Base-by-base conservation (phyloP, 2,329 filamentous ascomycete genomes). In the Myriosclerotinia scirpicola region DNA sequence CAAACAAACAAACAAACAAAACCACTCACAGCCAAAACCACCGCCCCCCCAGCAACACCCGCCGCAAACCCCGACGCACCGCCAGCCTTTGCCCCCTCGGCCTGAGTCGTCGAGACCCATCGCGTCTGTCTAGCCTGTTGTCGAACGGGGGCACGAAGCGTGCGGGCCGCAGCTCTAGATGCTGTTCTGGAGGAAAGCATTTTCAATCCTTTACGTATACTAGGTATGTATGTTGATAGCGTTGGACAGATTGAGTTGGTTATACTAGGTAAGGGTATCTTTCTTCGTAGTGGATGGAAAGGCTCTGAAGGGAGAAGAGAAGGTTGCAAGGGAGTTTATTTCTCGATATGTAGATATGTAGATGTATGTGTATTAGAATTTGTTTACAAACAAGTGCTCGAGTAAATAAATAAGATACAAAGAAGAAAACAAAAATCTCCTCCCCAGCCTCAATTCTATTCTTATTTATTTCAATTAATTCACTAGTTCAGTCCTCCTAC, bases 1-100 rank as follows among this genome's bases (percentile, higher is more conserved):
- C 11, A 42, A 42, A 14, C 40, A 42, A 8, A 14, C 11, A 15
- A 14, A 42, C 8, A 8, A 1, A 14, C 12, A 3, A 20, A 20
- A 46, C 30, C 50, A 50, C 73, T 38, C 61, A 75, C 78, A 2
- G 76, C 66, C 58, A 84, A 76, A 2, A 83, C 82, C 17, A 81
- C 75, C 34, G 77, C 75, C 26, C 81, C 83, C 64, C 84, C 84
- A 48, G 81, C 80, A 26, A 82, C 46, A 56, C 81, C 84, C 3
- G 83, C 83, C 53, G 80, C 75, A 2, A 84, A 71, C 12, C 80
- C 80, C 68, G 78, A 77, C 38, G 76, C 76, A 46, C 76, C 75
- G 4, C 74, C 69, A 20, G 67, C 67, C n/a, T 62, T 67, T 8
- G 71, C 73, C 15, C 67, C 73, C 71, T 68, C 71, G 15, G 34